Base-by-base conservation (phyloP, 2,329 filamentous ascomycete genomes). In the Fusarium heterosporum region DNA sequence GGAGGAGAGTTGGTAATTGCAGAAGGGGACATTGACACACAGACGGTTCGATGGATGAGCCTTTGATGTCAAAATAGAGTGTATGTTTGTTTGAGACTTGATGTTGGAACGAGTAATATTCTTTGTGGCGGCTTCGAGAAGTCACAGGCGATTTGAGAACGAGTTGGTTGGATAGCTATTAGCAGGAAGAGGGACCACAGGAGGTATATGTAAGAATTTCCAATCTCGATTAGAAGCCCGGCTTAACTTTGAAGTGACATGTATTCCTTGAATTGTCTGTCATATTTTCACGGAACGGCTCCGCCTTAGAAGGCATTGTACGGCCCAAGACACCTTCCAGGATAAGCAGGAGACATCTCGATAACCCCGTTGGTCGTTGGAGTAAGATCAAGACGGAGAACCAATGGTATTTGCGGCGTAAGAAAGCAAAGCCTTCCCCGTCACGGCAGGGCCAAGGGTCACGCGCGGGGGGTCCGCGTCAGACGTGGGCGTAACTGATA, bases 11-110 rank as follows among this genome's bases (percentile, higher is more conserved):
- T 79, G 67, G 82, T 81, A 72, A 87, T 80, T 61, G 86, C 86
- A 69, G 86, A 87, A 64, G 87, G 87, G 68, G 86, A 83, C 87
- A 89, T 89, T 76, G 70, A 66, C 72, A 74, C 71, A 66, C 70
- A 72, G 61, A 66, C 43, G 55, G 55, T 32, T 39, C 41, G 47
- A 60, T 67, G 54, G 36, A 39, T 47, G 36, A 64, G 45, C 43
- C 53, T 55, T 61, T 52, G 39, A 46, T 56, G 54, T 58, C 50
- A 52, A 52, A 47, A 57, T 49, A 52, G 42, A 29, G 43, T 42
- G 32, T 46, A 40, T 32, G 39, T 29, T 45, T 61, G 40, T 41
- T 50, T 41, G 46, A 66, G 52, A 40, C 40, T 64, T 69, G 38
- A 19, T 36, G 47, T 55, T 59, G 40, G 53, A 55, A 50, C 52